Evolutionary conservation across 1,284 basidiomycete genomes (phyloP).

Genomic region (Ceratobasidium sp.): DNA sequence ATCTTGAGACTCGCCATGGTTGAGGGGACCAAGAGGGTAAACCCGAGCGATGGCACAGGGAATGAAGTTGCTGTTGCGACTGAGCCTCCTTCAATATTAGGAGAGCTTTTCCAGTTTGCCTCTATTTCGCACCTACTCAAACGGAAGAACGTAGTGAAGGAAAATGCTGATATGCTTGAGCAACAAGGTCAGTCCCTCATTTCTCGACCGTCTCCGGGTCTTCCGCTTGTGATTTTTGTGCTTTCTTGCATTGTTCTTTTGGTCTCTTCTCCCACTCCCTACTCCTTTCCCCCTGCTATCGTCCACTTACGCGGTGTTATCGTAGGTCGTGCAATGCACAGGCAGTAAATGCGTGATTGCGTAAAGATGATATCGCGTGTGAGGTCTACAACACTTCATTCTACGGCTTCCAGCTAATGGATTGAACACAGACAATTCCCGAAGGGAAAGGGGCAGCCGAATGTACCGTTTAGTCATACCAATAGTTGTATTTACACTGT

Average conservation of each 20-base stretch:
- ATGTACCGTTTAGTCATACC: not conserved
- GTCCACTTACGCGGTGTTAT: not conserved
- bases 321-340: not conserved
- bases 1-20: slow-evolving; percentile 8
- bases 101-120: slow-evolving; percentile 25
- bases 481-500: not conserved
- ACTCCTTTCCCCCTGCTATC: not conserved
- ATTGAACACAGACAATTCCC: not conserved
- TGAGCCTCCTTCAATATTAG: slow-evolving; percentile 15
- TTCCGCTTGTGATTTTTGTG: too few relatives aligned
- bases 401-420: not conserved
- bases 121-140: slow-evolving; percentile 19
- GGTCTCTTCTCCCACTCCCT: not conserved
- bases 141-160: slow-evolving; percentile 20
- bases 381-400: not conserved
- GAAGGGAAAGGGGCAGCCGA: not conserved
- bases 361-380: not conserved
- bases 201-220: not conserved
- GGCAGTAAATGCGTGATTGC: not conserved
- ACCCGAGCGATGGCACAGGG: not conserved
- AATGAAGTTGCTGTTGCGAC: not conserved
- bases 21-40: not conserved
- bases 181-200: not conserved
- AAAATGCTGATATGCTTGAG: slow-evolving; percentile 37
- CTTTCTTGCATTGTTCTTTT: not conserved